Evolutionary conservation across 129 eudicot species (phyloP), one percentile per base, ranked within the genome.

Genomic region (Arctium lappa): DNA sequence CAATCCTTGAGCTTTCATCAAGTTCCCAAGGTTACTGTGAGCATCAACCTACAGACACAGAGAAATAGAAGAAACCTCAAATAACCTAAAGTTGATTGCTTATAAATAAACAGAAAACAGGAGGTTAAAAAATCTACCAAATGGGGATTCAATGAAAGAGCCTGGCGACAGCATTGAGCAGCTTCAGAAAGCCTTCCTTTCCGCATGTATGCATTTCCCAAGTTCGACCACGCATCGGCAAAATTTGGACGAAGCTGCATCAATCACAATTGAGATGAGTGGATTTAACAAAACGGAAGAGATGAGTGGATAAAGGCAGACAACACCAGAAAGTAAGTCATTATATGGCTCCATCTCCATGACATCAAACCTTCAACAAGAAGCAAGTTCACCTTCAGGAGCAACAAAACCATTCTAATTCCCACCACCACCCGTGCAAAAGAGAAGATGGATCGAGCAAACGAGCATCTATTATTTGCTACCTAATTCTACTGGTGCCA

Each of bases 161-260:
- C 97, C 85, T 92, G 97, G 8, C 93, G 93, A 78, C 97, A 92
- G 70, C 97, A 92, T 81, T 90, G 92, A 22, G 92, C 94, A 37
- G 97, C 97, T 85, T 92, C 94, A 77, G 39, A 87, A 34, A 87
- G 74, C 86, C 92, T 88, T 75, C 94, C 94, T 86, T 90, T 92
- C 80, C 94, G 79, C 94, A 92, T 90, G 88, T 92, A 92, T 13
- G 97, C 93, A 82, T 91, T 92, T 37, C 92, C 94, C 79, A 92
- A 84, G 76, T 92, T 92, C 4, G 97, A 92, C 97, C 97, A 92
- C 32, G 97, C 97, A 90, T 92, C 97, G 6, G 97, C 92, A 78
- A 92, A 92, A 84, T 89, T 92, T 16, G 94, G 97, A 56, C 94
- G 94, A 53, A 92, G 91, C 97, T 92, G 93, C 83, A 84, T 73